A percentile compares a stretch with the other conserved stretches of the same genome.
Evolutionary conservation across 1,284 basidiomycete genomes (phyloP).

Genomic region (Laetiporus sulphureus): DNA sequence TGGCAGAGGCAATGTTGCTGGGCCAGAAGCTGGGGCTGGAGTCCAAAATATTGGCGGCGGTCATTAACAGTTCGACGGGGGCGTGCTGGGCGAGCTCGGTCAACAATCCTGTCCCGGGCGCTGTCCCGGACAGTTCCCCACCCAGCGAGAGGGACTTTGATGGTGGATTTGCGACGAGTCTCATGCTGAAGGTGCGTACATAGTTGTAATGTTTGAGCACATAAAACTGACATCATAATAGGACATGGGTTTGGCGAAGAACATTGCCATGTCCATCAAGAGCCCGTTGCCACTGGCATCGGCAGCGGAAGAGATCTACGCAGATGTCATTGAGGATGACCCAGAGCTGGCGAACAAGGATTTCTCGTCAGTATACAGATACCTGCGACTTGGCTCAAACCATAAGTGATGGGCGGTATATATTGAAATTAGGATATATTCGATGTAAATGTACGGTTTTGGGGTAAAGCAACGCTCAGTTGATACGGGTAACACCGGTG

Average conservation of each 20-base stretch:
- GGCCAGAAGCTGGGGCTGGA: conserved; percentile 74
- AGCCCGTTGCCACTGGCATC: conserved; percentile 60
- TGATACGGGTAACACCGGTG: too few species aligned
- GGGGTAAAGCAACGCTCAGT: too few species aligned
- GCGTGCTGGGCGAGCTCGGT: conserved; percentile 79
- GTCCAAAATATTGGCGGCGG: conserved; percentile 66
- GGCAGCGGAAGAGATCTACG: conserved; percentile 56
- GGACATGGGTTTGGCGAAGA: conserved; percentile 77
- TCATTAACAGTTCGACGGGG: conserved; percentile 82
- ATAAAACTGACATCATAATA: conserved; percentile 23
- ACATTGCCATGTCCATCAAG: conserved; percentile 45
- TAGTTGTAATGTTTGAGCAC: not conserved
- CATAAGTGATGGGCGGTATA: conserved; percentile 7
- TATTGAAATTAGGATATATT: too few species aligned
- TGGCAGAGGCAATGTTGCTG: conserved; percentile 82
- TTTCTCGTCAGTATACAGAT: conserved; percentile 75
- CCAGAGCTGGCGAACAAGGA: conserved; percentile 64
- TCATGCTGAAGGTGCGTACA: conserved; percentile 72
- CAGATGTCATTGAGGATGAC: conserved; percentile 41
- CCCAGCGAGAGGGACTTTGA: conserved; percentile 82
- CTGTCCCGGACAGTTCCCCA: conserved; percentile 64
- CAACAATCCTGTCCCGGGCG: conserved; percentile 83
- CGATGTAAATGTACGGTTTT: too few species aligned
- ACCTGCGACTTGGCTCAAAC: conserved; percentile 32
- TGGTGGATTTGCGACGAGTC: conserved; percentile 75